phyloP scores from a whole-genome alignment of 176 grass and related monocot species.

The Musa troglodytarum region DNA sequence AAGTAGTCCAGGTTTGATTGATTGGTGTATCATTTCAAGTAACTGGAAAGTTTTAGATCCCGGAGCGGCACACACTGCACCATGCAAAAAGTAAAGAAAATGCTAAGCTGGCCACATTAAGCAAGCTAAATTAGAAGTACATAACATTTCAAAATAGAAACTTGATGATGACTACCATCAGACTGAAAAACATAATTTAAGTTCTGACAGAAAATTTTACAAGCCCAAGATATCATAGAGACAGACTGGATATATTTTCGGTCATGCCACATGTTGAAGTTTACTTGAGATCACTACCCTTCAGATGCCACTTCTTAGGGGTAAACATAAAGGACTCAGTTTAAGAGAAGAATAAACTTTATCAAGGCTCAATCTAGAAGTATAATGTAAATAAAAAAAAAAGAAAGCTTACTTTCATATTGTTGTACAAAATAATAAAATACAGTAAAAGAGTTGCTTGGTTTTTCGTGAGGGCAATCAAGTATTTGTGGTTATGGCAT shows the following conservation, averaged over 20 bases:
- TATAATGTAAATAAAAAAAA: too few species aligned
- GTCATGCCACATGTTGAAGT: too few species aligned
- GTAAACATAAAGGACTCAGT: not conserved
- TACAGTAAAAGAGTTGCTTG: not conserved
- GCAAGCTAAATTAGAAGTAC: constrained; percentile 14
- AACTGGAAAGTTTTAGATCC: constrained; percentile 99
- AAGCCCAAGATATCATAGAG: not conserved
- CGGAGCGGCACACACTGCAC: constrained; percentile 95
- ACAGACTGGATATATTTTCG: too few species aligned
- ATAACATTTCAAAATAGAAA: constrained; percentile 7
- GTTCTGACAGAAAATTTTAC: not conserved
- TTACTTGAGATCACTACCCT: not conserved
- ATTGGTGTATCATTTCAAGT: constrained; percentile 95
- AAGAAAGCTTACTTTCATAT: too few species aligned
- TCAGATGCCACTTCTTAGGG: not conserved
- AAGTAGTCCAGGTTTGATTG: constrained; percentile 59
- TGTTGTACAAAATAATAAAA: not conserved
- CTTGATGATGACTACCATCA: not conserved
- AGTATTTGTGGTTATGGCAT: not conserved
- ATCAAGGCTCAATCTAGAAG: too few species aligned
- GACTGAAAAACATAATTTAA: not conserved
- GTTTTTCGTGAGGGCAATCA: not conserved
- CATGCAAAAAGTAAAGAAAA: not conserved
- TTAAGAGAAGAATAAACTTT: not conserved
- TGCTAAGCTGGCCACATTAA: not conserved